Evolutionary conservation across 2,329 filamentous ascomycete species (phyloP).

Genomic region (Xylaria sp.): DNA sequence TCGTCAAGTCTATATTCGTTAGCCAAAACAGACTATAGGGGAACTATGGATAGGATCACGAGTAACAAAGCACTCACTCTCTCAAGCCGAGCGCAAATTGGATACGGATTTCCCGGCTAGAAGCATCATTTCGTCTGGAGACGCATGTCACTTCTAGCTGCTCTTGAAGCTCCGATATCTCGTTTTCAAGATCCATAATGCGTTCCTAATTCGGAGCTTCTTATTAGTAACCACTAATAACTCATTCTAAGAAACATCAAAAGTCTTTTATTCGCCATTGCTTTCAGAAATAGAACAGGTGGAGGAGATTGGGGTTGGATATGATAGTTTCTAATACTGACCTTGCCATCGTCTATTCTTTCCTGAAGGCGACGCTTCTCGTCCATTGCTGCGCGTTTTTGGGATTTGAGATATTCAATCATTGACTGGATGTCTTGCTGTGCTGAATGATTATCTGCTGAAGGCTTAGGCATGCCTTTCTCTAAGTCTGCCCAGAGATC

Average conservation of each 20-base stretch:
- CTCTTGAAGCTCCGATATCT: conserved; percentile 40
- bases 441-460: conserved; percentile 33
- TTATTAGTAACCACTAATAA: background rate
- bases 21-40: too few relatives aligned
- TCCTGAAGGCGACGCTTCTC: conserved; percentile 15
- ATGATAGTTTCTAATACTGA: background rate
- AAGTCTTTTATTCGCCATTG: background rate
- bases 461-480: conserved; percentile 17
- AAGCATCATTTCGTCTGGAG: conserved; percentile 58
- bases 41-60: background rate
- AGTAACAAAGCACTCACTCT: conserved; percentile 44
- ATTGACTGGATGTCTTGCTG: conserved; percentile 23
- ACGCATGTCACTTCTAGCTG: conserved; percentile 50
- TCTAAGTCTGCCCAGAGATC: conserved; percentile 25
- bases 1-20: conserved; percentile 52
- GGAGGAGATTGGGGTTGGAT: too few relatives aligned
- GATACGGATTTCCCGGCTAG: conserved; percentile 55
- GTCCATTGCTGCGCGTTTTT: background rate
- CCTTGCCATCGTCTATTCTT: conserved; percentile 30
- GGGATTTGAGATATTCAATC: conserved; percentile 18
- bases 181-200: conserved; percentile 30
- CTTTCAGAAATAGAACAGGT: background rate
- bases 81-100: conserved; percentile 64
- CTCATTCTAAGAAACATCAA: too few relatives aligned
- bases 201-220: conserved; percentile 35